Evolutionary conservation across 1,139 yeast genomes (phyloP), one percentile per base, ranked within the genome.

Genomic region (Nadsonia starkeyi-henricii): DNA sequence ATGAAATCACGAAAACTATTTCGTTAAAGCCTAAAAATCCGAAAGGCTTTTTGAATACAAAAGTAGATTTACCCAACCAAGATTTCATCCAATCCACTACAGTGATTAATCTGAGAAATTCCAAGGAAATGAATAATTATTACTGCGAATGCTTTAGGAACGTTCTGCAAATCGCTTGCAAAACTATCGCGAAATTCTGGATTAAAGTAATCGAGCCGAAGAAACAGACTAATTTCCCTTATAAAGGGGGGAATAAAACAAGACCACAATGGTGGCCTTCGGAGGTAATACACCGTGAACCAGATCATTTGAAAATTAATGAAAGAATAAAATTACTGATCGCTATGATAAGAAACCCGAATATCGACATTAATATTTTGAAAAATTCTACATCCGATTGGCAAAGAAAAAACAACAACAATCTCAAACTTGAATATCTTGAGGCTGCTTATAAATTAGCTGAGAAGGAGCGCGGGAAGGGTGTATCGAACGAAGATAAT

Each of bases 181-280:
- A 81, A 54, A 58, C 68, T 2, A 62, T 83, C 15, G 81, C 85
- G 13, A 82, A 81, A 59, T 68, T 72, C 17, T 82, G 89, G 88
- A 79, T 83, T 47, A 75, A 73, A 55, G 64, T 68, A 1, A 67
- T 81, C 9, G 86, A 81, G 56, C 91, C 91, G 1, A 70, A 66
- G 51, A 83, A 83, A 56, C 88, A 82, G 62, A 72, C 82, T 1
- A 62, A 66, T 20, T 74, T 62, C 55, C 91, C 91, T 0, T 83
- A 83, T 60, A 81, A 77, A 51, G 57, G 60, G 19, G 78, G 75
- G 2, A 71, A 71, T 15, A 47, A 42, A 1, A 57, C 76, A 9
- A 75, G 69, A 53, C 91, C 91, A 0, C 58, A 58, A 1, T 82
- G 91, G 89, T 83, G 91, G 93, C 91, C 91, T 0, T 18, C 19